Conservation (phyloP, 768 basidiomycete species). For the Termitomyces titanicus region DNA sequence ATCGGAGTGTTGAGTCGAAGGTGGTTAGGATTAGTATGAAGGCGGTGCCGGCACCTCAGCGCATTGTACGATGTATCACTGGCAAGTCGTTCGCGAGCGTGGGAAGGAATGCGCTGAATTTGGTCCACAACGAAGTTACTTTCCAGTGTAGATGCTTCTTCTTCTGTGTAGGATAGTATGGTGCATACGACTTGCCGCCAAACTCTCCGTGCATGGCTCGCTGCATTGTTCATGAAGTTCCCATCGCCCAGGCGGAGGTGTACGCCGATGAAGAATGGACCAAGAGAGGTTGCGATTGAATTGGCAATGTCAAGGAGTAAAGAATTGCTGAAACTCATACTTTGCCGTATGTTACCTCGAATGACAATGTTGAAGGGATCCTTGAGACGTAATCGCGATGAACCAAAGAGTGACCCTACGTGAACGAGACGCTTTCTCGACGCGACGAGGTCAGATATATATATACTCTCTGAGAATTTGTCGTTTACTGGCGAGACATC, state of each 20-base stretch:
- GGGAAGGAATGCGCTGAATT: background rate
- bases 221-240: conserved; percentile 42
- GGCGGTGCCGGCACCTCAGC: conserved; percentile 34
- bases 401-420: conserved; percentile 75
- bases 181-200: conserved; percentile 58
- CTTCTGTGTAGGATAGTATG: conserved; percentile 37
- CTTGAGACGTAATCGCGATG: conserved; percentile 58
- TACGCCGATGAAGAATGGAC: conserved; percentile 51
- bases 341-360: conserved; percentile 44
- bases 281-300: conserved; percentile 39
- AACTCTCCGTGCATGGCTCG: conserved; percentile 38
- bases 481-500: conserved; percentile 21
- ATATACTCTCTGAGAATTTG: conserved; percentile 41
- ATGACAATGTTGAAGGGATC: conserved; percentile 34
- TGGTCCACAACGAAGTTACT: conserved; percentile 6
- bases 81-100: background rate
- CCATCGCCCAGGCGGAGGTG: conserved; percentile 75
- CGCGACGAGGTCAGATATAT: conserved; percentile 38
- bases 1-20: conserved; percentile 50
- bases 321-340: conserved; percentile 56
- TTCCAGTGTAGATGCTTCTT: conserved; percentile 32
- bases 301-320: conserved; percentile 39
- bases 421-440: conserved; percentile 52
- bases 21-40: conserved; percentile 29
- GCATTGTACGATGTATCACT: background rate